Evolutionary conservation across 2,329 filamentous ascomycete genomes (phyloP).

Genomic region (Calonectria fujianensis): DNA sequence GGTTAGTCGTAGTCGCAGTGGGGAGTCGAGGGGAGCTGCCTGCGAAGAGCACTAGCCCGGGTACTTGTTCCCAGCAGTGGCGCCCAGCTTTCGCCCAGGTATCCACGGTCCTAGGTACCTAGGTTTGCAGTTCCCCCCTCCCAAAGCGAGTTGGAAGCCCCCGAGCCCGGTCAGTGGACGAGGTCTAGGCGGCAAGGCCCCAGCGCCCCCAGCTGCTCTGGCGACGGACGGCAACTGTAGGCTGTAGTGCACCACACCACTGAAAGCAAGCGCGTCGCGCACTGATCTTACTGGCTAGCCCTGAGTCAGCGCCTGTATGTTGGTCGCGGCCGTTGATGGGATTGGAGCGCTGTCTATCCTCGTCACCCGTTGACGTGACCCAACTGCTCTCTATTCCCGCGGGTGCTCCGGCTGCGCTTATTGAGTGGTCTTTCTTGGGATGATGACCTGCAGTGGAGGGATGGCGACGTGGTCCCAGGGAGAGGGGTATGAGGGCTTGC

Average conservation of each 20-base stretch:
- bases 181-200: constrained; percentile 27
- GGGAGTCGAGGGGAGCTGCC: constrained; percentile 36
- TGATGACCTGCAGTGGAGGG: constrained; percentile 36
- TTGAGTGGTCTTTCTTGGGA: constrained; percentile 19
- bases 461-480: constrained; percentile 8
- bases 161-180: constrained; percentile 23
- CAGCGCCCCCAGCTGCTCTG: constrained; percentile 38
- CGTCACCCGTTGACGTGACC: constrained; percentile 36
- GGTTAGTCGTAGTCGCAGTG: constrained; percentile 41
- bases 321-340: constrained; percentile 39
- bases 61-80: constrained; percentile 15
- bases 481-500: constrained; percentile 14
- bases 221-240: constrained; percentile 41
- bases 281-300: constrained; percentile 58
- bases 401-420: constrained; percentile 34
- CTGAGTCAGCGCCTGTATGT: constrained; percentile 58
- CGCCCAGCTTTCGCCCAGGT: constrained; percentile 14
- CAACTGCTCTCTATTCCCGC: constrained; percentile 32
- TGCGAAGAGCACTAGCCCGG: constrained; percentile 14
- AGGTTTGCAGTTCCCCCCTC: constrained; percentile 23
- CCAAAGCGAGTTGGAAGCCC: constrained; percentile 19
- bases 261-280: constrained; percentile 61
- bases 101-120: constrained; percentile 8
- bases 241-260: constrained; percentile 56
- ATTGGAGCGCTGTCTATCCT: constrained; percentile 37